phyloP scores from a whole-genome alignment of 1,139 yeast genomes.

The Geotrichum europaeum region DNA sequence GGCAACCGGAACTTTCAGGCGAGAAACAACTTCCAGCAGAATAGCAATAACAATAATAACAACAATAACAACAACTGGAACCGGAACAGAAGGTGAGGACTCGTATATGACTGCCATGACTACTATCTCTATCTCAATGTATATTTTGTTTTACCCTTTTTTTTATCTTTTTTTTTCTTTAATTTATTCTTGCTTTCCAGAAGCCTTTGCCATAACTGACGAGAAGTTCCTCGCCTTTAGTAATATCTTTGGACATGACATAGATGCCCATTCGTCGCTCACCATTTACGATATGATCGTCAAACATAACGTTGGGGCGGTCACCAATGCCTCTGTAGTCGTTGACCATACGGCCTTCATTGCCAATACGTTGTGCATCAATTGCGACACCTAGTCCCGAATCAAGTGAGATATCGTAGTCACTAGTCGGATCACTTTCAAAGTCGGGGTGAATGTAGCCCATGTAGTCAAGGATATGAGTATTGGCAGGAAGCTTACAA shows the following conservation, averaged over 20 bases:
- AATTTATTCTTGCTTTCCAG: slow-evolving; percentile 21
- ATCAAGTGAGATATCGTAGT: slow-evolving; percentile 28
- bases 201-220: slow-evolving; percentile 30
- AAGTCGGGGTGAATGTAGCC: slow-evolving; percentile 27
- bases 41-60: neutral
- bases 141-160: neutral
- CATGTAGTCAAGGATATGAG: slow-evolving; percentile 28
- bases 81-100: neutral
- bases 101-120: neutral
- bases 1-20: slow-evolving; percentile 4
- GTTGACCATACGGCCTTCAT: slow-evolving; percentile 31
- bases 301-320: slow-evolving; percentile 28
- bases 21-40: slow-evolving; percentile 9
- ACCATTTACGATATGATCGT: slow-evolving; percentile 23
- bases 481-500: slow-evolving; percentile 23
- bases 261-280: slow-evolving; percentile 26
- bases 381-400: slow-evolving; percentile 23
- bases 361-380: slow-evolving; percentile 27
- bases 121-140: neutral
- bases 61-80: slow-evolving; percentile 2
- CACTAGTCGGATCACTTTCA: slow-evolving; percentile 26
- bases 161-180: neutral
- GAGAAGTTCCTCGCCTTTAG: slow-evolving; percentile 26
- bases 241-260: slow-evolving; percentile 20
- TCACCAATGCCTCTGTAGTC: slow-evolving; percentile 29